Base-by-base conservation (phyloP, 805 yeast species). In the Cyberlindnera euphorbiae region DNA sequence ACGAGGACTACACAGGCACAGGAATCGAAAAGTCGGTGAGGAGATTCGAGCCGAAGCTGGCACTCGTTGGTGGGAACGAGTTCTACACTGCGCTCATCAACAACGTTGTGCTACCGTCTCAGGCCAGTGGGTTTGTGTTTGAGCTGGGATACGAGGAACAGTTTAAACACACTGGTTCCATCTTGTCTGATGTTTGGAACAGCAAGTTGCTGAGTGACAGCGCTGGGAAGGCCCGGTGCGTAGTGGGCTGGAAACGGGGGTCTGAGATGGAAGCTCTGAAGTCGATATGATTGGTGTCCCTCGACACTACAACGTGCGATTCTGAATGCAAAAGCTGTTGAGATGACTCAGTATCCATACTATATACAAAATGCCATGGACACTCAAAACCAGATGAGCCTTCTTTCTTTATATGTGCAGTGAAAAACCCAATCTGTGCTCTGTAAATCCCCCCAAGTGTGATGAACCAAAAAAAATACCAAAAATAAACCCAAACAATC, bases 31-130 rank as follows among this genome's bases (percentile, higher is more conserved):
- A 50, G 30, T 82, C 95, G 0, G 97, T 90, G 0, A 61, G 71
- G 26, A 26, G 58, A 10, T 80, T 71, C 56, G 98, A 90, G 59
- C 97, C 98, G 0, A 49, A 54, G 17, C 53, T 75, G 13, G 97
- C 97, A 0, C 63, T 90, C n/a, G 59, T 83, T 3, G 97, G 96
- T 0, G 79, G 80, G 36, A 45, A 69, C 4, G 89, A 83, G 48
- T 85, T 86, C 51, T 89, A 82, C 57, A 50, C 59, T 2, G 74
- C 77, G 1, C 62, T 90, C 24, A 51, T 79, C 1, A 45, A 58
- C 2, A 65, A 62, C 14, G 63, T 82, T 41, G 59, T 74, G 1
- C 14, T 53, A 0, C 64, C 62, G 1, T 46, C 66, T 3, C 42
- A 60, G 0, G 74, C 84, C 4, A 39, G 61, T 5, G 82, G 71